Conservation (phyloP, 108 stramenopile genomes). For the Schizochytrium sp. region DNA sequence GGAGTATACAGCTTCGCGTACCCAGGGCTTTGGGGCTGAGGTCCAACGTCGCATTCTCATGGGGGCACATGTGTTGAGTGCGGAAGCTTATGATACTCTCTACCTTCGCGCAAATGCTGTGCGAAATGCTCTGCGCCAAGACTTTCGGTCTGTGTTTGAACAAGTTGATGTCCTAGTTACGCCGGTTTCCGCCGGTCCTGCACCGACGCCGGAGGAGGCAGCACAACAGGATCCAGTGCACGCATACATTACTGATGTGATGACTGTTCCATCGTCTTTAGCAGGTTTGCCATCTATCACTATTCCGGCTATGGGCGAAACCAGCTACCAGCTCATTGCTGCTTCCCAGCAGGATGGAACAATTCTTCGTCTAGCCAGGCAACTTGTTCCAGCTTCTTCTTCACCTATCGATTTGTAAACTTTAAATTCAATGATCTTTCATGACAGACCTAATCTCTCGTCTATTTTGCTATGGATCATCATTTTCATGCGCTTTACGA, state of each 20-base stretch:
- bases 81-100: conserved; percentile 68
- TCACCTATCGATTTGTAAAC: too few species aligned
- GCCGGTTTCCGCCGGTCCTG: not conserved
- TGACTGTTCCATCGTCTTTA: conserved; percentile 71
- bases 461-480: too few species aligned
- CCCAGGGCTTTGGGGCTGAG: conserved; percentile 64
- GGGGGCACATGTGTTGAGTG: conserved; percentile 67
- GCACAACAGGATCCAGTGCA: not conserved
- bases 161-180: conserved; percentile 60
- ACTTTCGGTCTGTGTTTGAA: conserved; percentile 64
- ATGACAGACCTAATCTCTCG: too few species aligned
- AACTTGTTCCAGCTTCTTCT: too few species aligned
- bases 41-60: conserved; percentile 71
- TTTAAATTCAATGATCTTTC: too few species aligned
- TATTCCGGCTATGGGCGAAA: conserved; percentile 45
- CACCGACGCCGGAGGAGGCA: not conserved
- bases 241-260: conserved; percentile 67
- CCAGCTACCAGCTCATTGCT: too few species aligned
- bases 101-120: conserved; percentile 66
- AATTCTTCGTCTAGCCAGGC: too few species aligned
- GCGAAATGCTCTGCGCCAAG: conserved; percentile 63
- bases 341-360: too few species aligned
- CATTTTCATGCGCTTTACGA: too few species aligned
- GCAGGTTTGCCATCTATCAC: conserved; percentile 72
- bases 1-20: conserved; percentile 30